Conservation (phyloP, 225 moss, liverwort and hornwort genomes). For the Straminergon stramineum region DNA sequence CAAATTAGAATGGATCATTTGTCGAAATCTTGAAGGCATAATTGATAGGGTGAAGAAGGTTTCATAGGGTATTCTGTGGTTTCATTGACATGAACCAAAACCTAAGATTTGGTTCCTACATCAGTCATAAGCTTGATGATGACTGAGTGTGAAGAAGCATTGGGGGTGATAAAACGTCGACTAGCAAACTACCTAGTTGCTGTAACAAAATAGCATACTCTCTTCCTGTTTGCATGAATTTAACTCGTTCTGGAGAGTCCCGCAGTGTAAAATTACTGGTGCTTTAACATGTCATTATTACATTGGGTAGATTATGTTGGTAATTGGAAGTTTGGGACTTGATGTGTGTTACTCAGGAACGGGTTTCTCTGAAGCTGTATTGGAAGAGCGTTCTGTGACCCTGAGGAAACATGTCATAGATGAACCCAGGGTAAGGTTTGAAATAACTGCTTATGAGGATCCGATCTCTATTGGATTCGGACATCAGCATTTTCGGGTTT, state of each 20-base stretch:
- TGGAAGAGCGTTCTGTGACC: slow-evolving; percentile 82
- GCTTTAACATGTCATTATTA: neutral
- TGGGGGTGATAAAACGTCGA: neutral
- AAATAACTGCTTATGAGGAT: neutral
- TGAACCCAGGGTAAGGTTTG: slow-evolving; percentile 61
- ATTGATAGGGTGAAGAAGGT: neutral
- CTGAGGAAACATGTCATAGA: slow-evolving; percentile 63
- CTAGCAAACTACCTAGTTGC: neutral
- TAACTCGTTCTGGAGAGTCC: neutral
- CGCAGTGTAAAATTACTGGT: neutral
- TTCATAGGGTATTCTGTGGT: neutral
- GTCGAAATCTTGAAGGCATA: neutral
- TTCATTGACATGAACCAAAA: neutral
- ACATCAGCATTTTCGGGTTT: neutral
- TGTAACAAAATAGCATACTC: neutral
- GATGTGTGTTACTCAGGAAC: slow-evolving; percentile 44
- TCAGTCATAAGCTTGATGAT: neutral
- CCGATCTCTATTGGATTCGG: neutral
- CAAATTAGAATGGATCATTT: neutral
- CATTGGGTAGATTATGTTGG: neutral
- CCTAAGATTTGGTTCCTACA: neutral
- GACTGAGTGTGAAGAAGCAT: neutral
- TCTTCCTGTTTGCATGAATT: neutral
- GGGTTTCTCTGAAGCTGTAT: slow-evolving; percentile 77
- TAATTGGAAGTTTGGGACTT: neutral